Evolutionary conservation across 1,284 basidiomycete species (phyloP), one percentile per base, ranked within the genome.

Genomic region (Cutaneotrichosporon dermatis): DNA sequence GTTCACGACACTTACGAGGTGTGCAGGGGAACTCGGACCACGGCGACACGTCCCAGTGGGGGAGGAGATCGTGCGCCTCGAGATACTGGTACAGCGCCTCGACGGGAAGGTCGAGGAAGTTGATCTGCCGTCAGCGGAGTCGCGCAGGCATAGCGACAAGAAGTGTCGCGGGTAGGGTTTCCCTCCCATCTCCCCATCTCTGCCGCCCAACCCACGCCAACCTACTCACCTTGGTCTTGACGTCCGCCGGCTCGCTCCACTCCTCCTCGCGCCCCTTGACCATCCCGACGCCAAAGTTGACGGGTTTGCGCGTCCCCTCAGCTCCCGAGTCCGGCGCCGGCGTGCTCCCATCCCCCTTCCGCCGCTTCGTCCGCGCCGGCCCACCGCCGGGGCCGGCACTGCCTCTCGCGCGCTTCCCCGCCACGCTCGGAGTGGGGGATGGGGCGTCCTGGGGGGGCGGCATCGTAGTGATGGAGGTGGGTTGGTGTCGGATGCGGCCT

Each of bases 21-120:
- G 65, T 71, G 55, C 71, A 72, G 1, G 73, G 71, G 12, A 71
- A 66, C 59, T 76, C 75, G 13, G 71, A 73, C 75, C 75, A 76
- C 6, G 75, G 75, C 15, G 73, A 75, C 6, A 67, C 64, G 43
- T 70, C 67, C 72, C 72, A 76, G 49, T 69, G 62, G 0, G 75
- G 75, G 48, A 76, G 58, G 5, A 76, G 66, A 49, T 76, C 75
- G 53, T 76, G 68, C 12, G 59, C 45, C 57, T 75, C 73, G 39
- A 76, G 65, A 51, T 76, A 76, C 45, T 63, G 58, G 64, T 76
- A 76, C 34, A 76, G 61, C 4, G 73, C 68, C 35, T 75, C 74
- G 3, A 68, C 66, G 4, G 75, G 74, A n/a, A 76, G 64, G 16
- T 69, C 69, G 37, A 73, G 68, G 51, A 76, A 76, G 63, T 76